Base-by-base conservation (phyloP, 192 early-diverging fungal genomes). In the Entomortierella lignicola region DNA sequence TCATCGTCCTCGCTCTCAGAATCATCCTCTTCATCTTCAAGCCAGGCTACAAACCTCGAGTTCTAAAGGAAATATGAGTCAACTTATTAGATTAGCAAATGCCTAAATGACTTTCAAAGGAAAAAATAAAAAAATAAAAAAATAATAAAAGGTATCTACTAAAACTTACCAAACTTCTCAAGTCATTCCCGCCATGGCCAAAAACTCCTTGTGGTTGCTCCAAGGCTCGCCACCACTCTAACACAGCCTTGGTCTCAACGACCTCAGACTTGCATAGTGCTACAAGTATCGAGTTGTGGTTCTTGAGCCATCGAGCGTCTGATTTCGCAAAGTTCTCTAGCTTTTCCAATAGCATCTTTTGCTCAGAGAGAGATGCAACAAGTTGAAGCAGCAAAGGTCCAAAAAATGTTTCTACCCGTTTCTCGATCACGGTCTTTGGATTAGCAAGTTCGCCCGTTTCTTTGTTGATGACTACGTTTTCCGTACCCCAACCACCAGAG, bases 181-280 rank as follows among this genome's bases (percentile, higher is more conserved):
- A 50, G 21, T 58, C 60, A 26, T 77, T 61, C 2, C 44, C 54
- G 31, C 59, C 58, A 44, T 72, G 65, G 8, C 66, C 58, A 61
- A 71, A 53, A 23, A 57, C 58, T 29, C 50, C 57, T 23, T 63
- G 42, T 13, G 66, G 64, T 30, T 60, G 50, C 47, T 32, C 52
- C 7, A 79, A 54, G 18, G 41, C 60, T 4, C 79, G 73, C 83
- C 83, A 86, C 85, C 85, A 86, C 25, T 71, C 60, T 8, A 81
- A 34, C 18, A 86, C 66, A 0, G 83, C 83, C n/a, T 86, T 81
- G 13, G 58, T 70, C 10, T 85, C 81, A 5, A 86, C 60, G 20
- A 86, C 81, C 50, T 86, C 73, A 41, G 73, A 73, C 55, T 86
- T 86, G 62, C 79, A 85, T 1, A 86, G 59, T 47, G 82, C 72